Base-by-base conservation (phyloP, 139 green algal genomes). In the Tetradesmus obliquus region DNA sequence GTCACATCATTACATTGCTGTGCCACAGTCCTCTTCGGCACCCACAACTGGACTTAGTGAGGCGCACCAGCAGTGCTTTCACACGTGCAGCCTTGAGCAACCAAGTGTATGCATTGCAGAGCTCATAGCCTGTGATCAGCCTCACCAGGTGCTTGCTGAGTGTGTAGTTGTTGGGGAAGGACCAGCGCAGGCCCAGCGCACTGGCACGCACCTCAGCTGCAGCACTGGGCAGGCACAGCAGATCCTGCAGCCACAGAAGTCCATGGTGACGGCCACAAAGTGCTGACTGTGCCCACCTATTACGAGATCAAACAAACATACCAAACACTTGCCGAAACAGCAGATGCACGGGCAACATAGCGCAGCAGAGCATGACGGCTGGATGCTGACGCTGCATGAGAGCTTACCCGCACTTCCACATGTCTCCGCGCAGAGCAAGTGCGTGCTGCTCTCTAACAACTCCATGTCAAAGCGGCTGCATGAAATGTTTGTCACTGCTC, bases 101-200 rank as follows among this genome's bases (percentile, higher is more conserved):
- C 7, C 8, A 66, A 66, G 57, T 7, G 57, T 9, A 66, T 66
- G 57, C 8, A 7, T 66, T 66, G 57, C 57, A 66, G 66, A 45
- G 32, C 32, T 45, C 32, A 45, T 45, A 45, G 32, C 32, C 32
- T 45, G 32, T 45, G 32, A 45, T 45, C 66, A 76, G 66, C 66
- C 66, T 76, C 66, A 76, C 66, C 53, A 96, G 80, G 71, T 92
- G 89, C 86, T 95, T 95, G 76, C 90, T 88, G 20, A 96, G 92
- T 60, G 86, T 89, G 92, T 96, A 96, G 57, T 90, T 96, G 92
- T 96, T 96, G 91, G 94, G 89, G 82, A 96, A 93, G 79, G 88
- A 81, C 91, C 89, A 94, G 55, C 91, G 93, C 76, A 57, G 24
- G 60, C 82, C 82, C 76, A 93, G 62, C 51, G 92, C 79, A 8